phyloP scores from a whole-genome alignment of 225 moss, liverwort and hornwort species.

The Marchantia polymorpha region DNA sequence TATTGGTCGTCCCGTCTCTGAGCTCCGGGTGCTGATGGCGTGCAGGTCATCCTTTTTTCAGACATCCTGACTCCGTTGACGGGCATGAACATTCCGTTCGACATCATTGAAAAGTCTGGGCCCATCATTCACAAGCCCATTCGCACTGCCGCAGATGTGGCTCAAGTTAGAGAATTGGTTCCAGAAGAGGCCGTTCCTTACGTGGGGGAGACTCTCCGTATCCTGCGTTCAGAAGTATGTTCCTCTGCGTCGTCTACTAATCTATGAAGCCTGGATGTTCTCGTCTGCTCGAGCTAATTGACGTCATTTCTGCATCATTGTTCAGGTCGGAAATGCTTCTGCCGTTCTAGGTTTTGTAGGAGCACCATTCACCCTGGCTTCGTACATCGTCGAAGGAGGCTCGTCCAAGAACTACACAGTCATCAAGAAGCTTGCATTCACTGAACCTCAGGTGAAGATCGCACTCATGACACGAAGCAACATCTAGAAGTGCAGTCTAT shows the following conservation, averaged over 20 bases:
- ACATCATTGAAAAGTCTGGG: slow-evolving; percentile 82
- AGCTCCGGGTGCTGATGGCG: background rate
- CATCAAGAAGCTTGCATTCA: slow-evolving; percentile 85
- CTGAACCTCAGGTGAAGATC: slow-evolving; percentile 58
- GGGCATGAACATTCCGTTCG: slow-evolving; percentile 96
- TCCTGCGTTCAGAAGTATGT: slow-evolving; percentile 69
- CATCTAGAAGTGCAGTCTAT: background rate
- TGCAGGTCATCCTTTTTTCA: slow-evolving; percentile 93
- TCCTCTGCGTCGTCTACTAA: background rate
- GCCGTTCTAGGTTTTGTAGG: slow-evolving; percentile 94
- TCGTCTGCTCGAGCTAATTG: background rate
- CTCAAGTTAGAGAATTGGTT: slow-evolving; percentile 75
- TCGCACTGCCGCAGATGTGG: slow-evolving; percentile 65
- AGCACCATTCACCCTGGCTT: slow-evolving; percentile 90
- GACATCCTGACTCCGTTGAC: slow-evolving; percentile 94
- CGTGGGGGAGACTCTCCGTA: slow-evolving; percentile 76
- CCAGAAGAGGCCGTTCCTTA: slow-evolving; percentile 89
- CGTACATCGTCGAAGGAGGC: slow-evolving; percentile 90
- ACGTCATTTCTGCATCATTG: background rate
- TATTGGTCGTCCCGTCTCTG: background rate
- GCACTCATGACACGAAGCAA: background rate
- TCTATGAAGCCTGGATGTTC: background rate
- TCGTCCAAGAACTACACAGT: slow-evolving; percentile 86
- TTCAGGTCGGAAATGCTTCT: slow-evolving; percentile 82
- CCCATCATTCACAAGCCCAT: slow-evolving; percentile 84